A percentile compares a stretch with the other conserved stretches of the same genome.
These are phyloP conservation scores for Annona cherimola DNA, from an alignment of 164 flowering plant species.

Conservation along the genomic window DNA sequence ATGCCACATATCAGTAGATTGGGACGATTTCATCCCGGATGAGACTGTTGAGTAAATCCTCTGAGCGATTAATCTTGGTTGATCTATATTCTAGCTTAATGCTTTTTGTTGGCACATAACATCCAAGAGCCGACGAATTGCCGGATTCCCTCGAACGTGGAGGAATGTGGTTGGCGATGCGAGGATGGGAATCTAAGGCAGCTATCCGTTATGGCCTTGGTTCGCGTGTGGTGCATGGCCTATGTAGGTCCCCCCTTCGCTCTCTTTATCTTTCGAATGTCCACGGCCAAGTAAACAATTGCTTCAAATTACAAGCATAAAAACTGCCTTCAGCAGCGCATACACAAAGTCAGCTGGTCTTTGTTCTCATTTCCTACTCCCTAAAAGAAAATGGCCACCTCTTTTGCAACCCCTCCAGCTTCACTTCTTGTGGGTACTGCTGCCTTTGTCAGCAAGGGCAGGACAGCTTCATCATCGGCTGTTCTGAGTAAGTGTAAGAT, in stretches of 20 bases:
- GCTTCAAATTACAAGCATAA: not conserved
- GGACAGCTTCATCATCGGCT: slow-evolving; percentile 12
- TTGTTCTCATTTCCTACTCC: not conserved
- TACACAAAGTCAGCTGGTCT: not conserved
- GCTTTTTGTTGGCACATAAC: no score
- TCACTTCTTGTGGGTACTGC: slow-evolving; percentile 19
- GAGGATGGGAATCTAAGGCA: slow-evolving; percentile 35
- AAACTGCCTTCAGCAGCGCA: not conserved
- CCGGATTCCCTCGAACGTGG: slow-evolving; percentile 38
- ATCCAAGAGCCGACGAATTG: no score
- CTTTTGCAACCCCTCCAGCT: slow-evolving; percentile 30
- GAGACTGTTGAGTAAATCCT: no score
- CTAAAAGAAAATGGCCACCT: slow-evolving; percentile 39
- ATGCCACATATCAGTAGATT: no score
- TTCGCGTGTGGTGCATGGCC: slow-evolving; percentile 14
- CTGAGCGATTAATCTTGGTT: no score
- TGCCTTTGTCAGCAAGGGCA: slow-evolving; percentile 17
- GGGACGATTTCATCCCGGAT: no score
- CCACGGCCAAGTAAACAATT: not conserved
- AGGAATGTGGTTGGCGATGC: slow-evolving; percentile 24
- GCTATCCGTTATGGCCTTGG: slow-evolving; percentile 15
- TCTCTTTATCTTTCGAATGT: slow-evolving; percentile 1
- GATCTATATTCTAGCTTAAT: no score
- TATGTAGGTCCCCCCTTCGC: not conserved
- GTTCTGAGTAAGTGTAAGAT: slow-evolving; percentile 29